These are phyloP conservation scores for Eutrema heterophyllum DNA, from an alignment of 345 rosid species.

Conservation along the genomic window DNA sequence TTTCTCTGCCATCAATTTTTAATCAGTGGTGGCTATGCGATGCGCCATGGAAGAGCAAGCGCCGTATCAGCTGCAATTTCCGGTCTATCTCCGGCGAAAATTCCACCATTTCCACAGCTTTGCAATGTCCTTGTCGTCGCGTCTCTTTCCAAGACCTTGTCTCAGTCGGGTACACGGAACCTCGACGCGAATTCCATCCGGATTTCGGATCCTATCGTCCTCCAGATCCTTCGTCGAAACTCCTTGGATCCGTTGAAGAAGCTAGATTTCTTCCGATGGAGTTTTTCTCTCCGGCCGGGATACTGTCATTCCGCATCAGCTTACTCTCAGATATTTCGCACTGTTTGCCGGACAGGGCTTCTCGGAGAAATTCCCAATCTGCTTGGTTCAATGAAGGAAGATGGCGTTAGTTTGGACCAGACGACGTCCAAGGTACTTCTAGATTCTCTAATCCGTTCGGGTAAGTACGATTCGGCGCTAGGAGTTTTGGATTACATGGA, in stretches of 20 bases:
- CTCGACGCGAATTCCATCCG: constrained; percentile 58
- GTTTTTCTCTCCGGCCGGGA: constrained; percentile 42
- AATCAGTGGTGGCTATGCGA: constrained; percentile 2
- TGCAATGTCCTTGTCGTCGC: constrained; percentile 55
- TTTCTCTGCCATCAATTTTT: background rate
- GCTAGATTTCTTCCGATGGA: constrained; percentile 55
- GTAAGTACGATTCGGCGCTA: constrained; percentile 61
- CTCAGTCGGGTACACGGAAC: constrained; percentile 52
- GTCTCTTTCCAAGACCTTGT: constrained; percentile 53
- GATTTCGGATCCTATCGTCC: constrained; percentile 58
- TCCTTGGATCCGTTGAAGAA: constrained; percentile 55
- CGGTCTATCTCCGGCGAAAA: constrained; percentile 18
- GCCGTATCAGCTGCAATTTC: constrained; percentile 19
- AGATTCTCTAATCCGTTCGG: constrained; percentile 47
- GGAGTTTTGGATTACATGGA: constrained; percentile 78
- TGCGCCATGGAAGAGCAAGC: constrained; percentile 29
- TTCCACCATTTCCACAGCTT: constrained; percentile 32
- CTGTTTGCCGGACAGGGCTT: constrained; percentile 51
- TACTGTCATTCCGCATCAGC: constrained; percentile 59
- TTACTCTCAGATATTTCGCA: constrained; percentile 62
- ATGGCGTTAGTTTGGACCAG: constrained; percentile 47
- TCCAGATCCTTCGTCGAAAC: constrained; percentile 52
- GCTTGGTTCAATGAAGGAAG: constrained; percentile 61
- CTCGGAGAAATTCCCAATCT: constrained; percentile 59
- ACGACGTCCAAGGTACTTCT: constrained; percentile 55